A percentile compares a stretch with the other conserved stretches of the same genome.
phyloP scores from a whole-genome alignment of 148 eudicot species.

The Rhododendron henanense region DNA sequence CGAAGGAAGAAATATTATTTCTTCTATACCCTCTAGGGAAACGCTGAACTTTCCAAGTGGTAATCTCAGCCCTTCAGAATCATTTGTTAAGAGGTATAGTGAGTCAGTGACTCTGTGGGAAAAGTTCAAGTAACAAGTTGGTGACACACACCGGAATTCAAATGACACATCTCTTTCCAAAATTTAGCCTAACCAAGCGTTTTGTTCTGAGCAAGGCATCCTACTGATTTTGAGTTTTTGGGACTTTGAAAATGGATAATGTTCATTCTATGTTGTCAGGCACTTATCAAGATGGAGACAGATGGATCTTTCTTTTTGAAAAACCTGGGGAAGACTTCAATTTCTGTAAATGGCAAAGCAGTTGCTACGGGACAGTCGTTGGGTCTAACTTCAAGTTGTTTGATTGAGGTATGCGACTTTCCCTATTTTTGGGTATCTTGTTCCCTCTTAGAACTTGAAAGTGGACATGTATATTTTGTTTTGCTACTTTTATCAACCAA shows the following conservation, averaged over 20 bases:
- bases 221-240: constrained; percentile 4
- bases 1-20: not conserved
- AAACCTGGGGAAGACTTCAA: constrained; percentile 66
- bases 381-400: constrained; percentile 52
- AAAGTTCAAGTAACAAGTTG: not conserved
- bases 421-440: constrained; percentile 14
- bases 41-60: not conserved
- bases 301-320: constrained; percentile 68
- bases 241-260: not conserved
- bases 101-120: not conserved
- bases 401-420: constrained; percentile 62
- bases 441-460: not conserved
- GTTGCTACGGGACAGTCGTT: constrained; percentile 38
- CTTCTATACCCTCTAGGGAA: not conserved
- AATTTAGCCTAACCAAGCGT: not conserved
- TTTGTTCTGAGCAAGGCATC: not conserved
- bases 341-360: constrained; percentile 52
- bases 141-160: not conserved
- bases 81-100: not conserved
- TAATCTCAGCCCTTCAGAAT: not conserved
- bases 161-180: not conserved
- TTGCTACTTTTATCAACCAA: not conserved
- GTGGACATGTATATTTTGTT: not conserved
- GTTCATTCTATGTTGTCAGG: constrained; percentile 37
- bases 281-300: constrained; percentile 67